These are phyloP conservation scores for Nakaseomyces sp. DNA, from an alignment of 1,139 yeast species.

Conservation along the genomic window DNA sequence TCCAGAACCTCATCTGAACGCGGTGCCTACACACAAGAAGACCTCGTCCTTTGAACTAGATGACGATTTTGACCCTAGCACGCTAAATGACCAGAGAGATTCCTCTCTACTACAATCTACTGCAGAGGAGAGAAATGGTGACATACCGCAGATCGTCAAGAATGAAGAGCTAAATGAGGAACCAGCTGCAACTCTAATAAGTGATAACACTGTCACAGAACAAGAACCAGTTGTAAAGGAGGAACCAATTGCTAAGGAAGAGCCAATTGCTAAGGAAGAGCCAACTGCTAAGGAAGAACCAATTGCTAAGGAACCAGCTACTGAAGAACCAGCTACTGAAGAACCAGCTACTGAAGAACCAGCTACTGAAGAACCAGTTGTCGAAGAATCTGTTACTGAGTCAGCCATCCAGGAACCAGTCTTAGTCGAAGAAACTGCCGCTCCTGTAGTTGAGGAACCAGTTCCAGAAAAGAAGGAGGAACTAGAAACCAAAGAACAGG, in stretches of 20 bases:
- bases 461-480: conserved; percentile 6
- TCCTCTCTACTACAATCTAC: not conserved
- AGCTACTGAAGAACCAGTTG: not conserved
- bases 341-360: conserved; percentile 1
- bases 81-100: not conserved
- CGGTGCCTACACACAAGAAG: not conserved
- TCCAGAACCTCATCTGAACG: not conserved
- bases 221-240: not conserved
- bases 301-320: not conserved
- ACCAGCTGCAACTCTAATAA: not conserved
- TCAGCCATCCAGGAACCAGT: conserved; percentile 3
- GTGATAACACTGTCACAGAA: not conserved
- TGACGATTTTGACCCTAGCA: conserved; percentile 3
- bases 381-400: not conserved
- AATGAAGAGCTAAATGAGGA: conserved; percentile 1
- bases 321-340: conserved; percentile 3
- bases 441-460: not conserved
- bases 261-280: not conserved
- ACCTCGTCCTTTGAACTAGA: conserved; percentile 5
- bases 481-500: conserved; percentile 3
- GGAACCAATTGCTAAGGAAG: not conserved
- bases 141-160: conserved; percentile 4
- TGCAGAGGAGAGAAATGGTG: conserved; percentile 1
- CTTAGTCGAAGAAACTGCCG: conserved; percentile 1
- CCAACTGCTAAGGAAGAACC: conserved; percentile 8